Evolutionary conservation across 2,329 filamentous ascomycete species (phyloP).

Genomic region (Bipolaris oryzae): DNA sequence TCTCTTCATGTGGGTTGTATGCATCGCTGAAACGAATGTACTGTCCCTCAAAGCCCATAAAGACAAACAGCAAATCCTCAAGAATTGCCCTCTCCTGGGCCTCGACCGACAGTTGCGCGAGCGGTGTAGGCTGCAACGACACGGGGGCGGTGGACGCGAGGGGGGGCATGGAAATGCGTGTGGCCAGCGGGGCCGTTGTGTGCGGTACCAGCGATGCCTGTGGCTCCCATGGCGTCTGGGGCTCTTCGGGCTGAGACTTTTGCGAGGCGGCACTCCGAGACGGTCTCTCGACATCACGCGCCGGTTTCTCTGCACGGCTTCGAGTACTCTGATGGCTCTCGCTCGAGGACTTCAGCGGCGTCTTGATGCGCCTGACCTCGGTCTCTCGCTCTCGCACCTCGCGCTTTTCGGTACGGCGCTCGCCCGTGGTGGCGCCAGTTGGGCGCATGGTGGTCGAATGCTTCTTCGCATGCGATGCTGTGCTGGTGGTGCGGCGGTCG

Average conservation of each 20-base stretch:
- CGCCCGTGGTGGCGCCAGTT: conserved; percentile 24
- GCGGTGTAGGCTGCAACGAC: conserved; percentile 68
- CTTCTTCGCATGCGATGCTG: conserved; percentile 39
- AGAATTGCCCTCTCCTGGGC: conserved; percentile 85
- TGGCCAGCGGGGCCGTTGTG: conserved; percentile 74
- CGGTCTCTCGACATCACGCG: conserved; percentile 33
- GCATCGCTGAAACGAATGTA: conserved; percentile 86
- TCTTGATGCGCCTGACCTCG: conserved; percentile 43
- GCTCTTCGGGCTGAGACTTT: conserved; percentile 36
- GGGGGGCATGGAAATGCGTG: conserved; percentile 66
- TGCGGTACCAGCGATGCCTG: conserved; percentile 75
- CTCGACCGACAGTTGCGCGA: conserved; percentile 75
- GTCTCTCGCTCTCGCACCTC: conserved; percentile 47
- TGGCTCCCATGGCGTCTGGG: conserved; percentile 71
- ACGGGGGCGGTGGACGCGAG: conserved; percentile 70
- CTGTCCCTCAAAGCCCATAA: conserved; percentile 98
- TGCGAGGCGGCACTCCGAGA: conserved; percentile 26
- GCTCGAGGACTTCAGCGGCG: conserved; percentile 44
- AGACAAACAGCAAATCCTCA: conserved; percentile 90
- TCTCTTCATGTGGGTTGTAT: conserved; percentile 84
- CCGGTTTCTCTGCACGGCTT: conserved; percentile 41
- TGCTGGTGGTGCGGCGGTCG: conserved; percentile 30
- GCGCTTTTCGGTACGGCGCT: conserved; percentile 45
- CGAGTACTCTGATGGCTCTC: conserved; percentile 44
- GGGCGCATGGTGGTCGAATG: conserved; percentile 30